phyloP scores from a whole-genome alignment of 768 basidiomycete genomes.

The Mycena pura region DNA sequence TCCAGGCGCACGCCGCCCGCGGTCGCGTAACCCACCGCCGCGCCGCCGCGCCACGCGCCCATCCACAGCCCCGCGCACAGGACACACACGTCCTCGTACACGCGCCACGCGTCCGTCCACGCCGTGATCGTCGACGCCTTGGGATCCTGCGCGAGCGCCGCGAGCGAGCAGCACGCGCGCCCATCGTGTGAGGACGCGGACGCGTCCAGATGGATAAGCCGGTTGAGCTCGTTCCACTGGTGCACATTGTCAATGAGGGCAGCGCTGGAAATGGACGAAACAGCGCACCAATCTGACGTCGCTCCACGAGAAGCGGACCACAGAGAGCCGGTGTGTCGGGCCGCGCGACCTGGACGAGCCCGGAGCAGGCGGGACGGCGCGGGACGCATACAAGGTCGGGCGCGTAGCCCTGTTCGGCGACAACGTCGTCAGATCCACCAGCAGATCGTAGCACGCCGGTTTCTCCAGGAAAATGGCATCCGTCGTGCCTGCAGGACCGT shows the following conservation, averaged over 20 bases:
- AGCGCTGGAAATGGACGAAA: neutral
- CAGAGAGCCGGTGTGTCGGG: conserved; percentile 62
- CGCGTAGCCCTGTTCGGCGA: conserved; percentile 65
- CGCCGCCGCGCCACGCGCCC: conserved; percentile 66
- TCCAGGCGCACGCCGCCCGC: conserved; percentile 60
- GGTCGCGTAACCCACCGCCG: conserved; percentile 55
- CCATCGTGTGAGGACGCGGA: conserved; percentile 36
- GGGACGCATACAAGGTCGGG: conserved; percentile 71
- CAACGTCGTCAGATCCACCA: conserved; percentile 79
- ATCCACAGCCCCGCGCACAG: conserved; percentile 86
- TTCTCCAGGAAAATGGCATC: conserved; percentile 87
- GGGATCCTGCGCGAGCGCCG: conserved; percentile 23
- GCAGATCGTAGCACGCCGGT: conserved; percentile 77
- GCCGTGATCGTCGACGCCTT: conserved; percentile 45
- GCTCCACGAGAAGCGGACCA: conserved; percentile 82
- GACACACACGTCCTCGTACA: conserved; percentile 87
- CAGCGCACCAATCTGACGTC: conserved; percentile 56
- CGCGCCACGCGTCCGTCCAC: conserved; percentile 80
- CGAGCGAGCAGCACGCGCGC: conserved; percentile 46
- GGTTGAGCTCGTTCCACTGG: conserved; percentile 84
- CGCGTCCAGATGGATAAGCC: conserved; percentile 65
- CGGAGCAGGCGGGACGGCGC: conserved; percentile 46
- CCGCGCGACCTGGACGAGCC: conserved; percentile 36
- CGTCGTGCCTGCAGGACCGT: conserved; percentile 61
- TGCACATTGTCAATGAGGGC: too few relatives aligned